Evolutionary conservation across 805 yeast species (phyloP).

Genomic region (Metschnikowia gruessii): DNA sequence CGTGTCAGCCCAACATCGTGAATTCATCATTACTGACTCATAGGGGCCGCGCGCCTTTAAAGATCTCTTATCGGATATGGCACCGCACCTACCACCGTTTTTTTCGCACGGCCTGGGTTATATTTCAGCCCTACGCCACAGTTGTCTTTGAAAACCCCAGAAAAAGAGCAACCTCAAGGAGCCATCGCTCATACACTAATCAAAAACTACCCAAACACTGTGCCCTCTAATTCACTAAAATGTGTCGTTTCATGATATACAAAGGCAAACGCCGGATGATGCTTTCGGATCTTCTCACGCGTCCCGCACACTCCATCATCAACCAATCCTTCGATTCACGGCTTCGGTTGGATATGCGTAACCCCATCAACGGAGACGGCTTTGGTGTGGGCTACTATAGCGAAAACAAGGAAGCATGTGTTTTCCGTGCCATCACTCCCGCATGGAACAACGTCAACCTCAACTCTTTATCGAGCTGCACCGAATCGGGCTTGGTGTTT

Average conservation of each 20-base stretch:
- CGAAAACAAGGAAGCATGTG: conserved; percentile 69
- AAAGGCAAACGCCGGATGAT: conserved; percentile 88
- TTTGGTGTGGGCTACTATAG: conserved; percentile 93
- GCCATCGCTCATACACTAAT: no score
- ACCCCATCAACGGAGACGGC: conserved; percentile 98
- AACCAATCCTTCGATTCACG: conserved; percentile 94
- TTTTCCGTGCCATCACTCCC: conserved; percentile 94
- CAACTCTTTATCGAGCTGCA: conserved; percentile 81
- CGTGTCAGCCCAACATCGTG: no score
- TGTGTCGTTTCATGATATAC: conserved; percentile 93
- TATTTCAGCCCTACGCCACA: no score
- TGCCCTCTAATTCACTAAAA: conserved; percentile 22
- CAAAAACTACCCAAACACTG: no score
- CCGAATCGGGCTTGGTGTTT: conserved; percentile 78
- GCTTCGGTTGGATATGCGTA: conserved; percentile 77
- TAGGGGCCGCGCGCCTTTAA: no score
- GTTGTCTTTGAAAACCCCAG: no score
- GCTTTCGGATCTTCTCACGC: conserved; percentile 80
- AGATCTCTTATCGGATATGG: no score
- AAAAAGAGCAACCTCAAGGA: no score
- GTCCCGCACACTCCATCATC: conserved; percentile 96
- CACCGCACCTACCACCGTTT: no score
- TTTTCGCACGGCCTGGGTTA: no score
- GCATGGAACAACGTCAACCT: conserved; percentile 96
- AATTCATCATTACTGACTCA: no score